Conservation (phyloP, 345 rosid species). For the Eucalyptus curtisii region DNA sequence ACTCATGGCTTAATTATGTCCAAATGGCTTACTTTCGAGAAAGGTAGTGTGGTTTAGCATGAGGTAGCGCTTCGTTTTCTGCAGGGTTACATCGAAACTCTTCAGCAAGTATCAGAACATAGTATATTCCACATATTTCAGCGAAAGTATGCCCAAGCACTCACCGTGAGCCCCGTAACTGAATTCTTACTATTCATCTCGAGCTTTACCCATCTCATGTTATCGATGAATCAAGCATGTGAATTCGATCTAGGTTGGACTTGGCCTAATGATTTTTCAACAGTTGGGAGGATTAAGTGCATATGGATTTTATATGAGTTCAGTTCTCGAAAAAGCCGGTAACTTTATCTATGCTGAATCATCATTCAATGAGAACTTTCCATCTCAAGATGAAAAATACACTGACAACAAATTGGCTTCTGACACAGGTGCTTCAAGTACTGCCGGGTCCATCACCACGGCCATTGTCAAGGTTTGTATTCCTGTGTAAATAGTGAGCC, state of each 20-base stretch:
- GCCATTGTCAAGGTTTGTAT: slow-evolving; percentile 12
- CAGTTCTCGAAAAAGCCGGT: slow-evolving; percentile 17
- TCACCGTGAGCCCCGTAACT: not conserved
- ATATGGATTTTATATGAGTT: slow-evolving; percentile 14
- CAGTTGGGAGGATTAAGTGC: slow-evolving; percentile 28
- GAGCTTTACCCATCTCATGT: not conserved
- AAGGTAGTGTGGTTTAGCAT: not conserved
- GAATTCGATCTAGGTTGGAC: slow-evolving; percentile 6
- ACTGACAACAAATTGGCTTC: not conserved
- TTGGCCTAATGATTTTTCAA: slow-evolving; percentile 27
- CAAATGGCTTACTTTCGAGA: not conserved
- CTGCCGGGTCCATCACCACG: slow-evolving; percentile 7
- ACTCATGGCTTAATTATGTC: not conserved
- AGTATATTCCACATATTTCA: slow-evolving; percentile 6
- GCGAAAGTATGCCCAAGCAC: slow-evolving; percentile 3
- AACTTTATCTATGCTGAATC: not conserved
- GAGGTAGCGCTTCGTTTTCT: not conserved
- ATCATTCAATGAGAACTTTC: not conserved
- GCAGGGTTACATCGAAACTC: slow-evolving; percentile 9
- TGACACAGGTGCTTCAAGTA: slow-evolving; percentile 15
- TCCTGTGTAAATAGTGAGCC: not conserved
- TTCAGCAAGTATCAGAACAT: not conserved
- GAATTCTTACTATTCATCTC: not conserved
- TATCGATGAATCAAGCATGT: not conserved
- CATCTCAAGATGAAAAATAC: not conserved